A percentile compares a stretch with the other conserved stretches of the same genome.
phyloP scores from a whole-genome alignment of 106 monocot genomes.

The Apostasia shenzhenica region DNA sequence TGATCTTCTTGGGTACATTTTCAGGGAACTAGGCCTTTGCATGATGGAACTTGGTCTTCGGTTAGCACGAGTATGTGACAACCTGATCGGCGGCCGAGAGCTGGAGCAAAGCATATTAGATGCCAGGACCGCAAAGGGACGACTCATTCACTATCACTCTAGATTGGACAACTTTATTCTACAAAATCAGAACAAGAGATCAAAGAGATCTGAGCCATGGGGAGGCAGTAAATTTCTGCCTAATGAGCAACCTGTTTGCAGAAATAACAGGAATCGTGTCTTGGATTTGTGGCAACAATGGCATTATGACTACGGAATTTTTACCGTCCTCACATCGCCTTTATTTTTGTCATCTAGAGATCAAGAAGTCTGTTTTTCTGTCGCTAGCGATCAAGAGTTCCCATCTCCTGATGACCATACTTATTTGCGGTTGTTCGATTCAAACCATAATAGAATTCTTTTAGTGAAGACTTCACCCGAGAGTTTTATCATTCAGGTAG shows the following conservation, averaged over 20 bases:
- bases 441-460: constrained; percentile 35
- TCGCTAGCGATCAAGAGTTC: constrained; percentile 23
- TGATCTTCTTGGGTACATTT: constrained; percentile 42
- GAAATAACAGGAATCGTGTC: constrained; percentile 10
- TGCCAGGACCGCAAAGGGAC: constrained; percentile 69
- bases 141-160: constrained; percentile 94
- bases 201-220: constrained; percentile 14
- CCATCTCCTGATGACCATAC: constrained; percentile 29
- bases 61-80: constrained; percentile 75
- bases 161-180: constrained; percentile 40
- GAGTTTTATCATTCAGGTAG: constrained; percentile 81
- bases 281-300: constrained; percentile 88
- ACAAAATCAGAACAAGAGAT: constrained; percentile 28
- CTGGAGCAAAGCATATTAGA: constrained; percentile 57
- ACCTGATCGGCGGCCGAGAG: constrained; percentile 37
- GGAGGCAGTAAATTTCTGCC: background rate
- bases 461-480: constrained; percentile 55
- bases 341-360: constrained; percentile 42
- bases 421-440: constrained; percentile 69
- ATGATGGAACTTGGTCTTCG: constrained; percentile 88
- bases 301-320: constrained; percentile 97
- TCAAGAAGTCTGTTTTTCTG: constrained; percentile 11
- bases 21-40: constrained; percentile 60
- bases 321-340: constrained; percentile 83
- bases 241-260: background rate